A percentile compares a stretch with the other conserved stretches of the same genome.
Evolutionary conservation across 805 yeast genomes (phyloP).

Genomic region (Metschnikowia lunata): DNA sequence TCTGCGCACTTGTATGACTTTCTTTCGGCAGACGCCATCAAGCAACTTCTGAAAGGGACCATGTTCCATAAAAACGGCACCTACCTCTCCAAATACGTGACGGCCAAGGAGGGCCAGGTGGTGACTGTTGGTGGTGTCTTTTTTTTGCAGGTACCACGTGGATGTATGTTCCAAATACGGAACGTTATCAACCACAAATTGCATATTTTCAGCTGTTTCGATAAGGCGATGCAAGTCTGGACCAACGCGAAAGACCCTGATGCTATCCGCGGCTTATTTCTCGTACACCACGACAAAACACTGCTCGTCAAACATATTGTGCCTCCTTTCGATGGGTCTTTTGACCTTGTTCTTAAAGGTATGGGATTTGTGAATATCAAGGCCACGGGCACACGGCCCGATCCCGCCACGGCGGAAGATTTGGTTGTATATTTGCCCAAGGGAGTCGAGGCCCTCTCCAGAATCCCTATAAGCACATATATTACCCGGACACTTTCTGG

Average conservation of each 20-base stretch:
- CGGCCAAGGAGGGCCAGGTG: constrained; percentile 43
- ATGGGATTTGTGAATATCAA: constrained; percentile 59
- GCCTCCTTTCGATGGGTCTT: constrained; percentile 67
- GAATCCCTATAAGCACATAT: constrained; percentile 48
- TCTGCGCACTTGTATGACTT: constrained; percentile 27
- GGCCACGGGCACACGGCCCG: constrained; percentile 47
- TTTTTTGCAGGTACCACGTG: constrained; percentile 51
- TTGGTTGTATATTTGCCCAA: constrained; percentile 47
- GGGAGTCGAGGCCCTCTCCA: constrained; percentile 49
- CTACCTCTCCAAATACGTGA: constrained; percentile 27
- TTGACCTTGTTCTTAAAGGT: constrained; percentile 62
- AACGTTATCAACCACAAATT: constrained; percentile 41
- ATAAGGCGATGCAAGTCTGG: constrained; percentile 25
- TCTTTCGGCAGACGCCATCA: constrained; percentile 21
- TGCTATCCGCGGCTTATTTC: constrained; percentile 19
- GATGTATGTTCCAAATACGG: constrained; percentile 45
- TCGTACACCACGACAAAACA: constrained; percentile 8
- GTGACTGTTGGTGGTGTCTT: constrained; percentile 60
- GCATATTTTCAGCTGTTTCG: constrained; percentile 28
- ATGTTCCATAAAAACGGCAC: constrained; percentile 27
- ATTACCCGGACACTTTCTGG: constrained; percentile 35
- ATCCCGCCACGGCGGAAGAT: constrained; percentile 22
- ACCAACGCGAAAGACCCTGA: constrained; percentile 24
- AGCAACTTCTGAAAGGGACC: constrained; percentile 26
- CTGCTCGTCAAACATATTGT: constrained; percentile 37